Percentiles rank a stretch among this genome's conserved stretches.
phyloP scores from a whole-genome alignment of 345 rosid species.

The Salix suchowensis region DNA sequence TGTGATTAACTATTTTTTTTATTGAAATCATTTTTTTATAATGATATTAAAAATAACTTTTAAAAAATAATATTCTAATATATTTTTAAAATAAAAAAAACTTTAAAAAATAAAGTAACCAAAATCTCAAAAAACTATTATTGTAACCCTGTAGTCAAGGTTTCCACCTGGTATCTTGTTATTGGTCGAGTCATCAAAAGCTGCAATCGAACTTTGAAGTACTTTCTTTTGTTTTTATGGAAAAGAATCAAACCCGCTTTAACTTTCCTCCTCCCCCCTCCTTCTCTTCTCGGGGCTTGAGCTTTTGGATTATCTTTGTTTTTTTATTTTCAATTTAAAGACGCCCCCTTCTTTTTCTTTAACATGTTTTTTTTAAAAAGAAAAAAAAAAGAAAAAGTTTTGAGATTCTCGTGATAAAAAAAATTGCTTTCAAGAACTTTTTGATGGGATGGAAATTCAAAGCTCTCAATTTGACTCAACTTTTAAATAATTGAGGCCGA shows the following conservation, averaged over 20 bases:
- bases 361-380: no score
- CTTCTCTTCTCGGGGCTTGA: not conserved
- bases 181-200: not conserved
- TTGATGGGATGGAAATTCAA: not conserved
- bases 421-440: not conserved
- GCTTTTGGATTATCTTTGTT: not conserved
- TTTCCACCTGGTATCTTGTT: slow-evolving; percentile 9
- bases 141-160: not conserved
- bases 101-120: no score
- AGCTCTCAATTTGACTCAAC: not conserved
- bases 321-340: not conserved
- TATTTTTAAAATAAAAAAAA: no score
- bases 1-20: no score
- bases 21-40: no score
- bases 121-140: no score
- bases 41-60: no score
- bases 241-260: slow-evolving; percentile 7
- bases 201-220: slow-evolving; percentile 9
- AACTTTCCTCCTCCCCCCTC: not conserved
- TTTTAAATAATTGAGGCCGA: not conserved
- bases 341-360: no score
- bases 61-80: no score
- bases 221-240: not conserved
- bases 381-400: no score
- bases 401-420: no score